Base-by-base conservation (phyloP, 2,329 filamentous ascomycete genomes). In the Fusarium brevicatenulatum region DNA sequence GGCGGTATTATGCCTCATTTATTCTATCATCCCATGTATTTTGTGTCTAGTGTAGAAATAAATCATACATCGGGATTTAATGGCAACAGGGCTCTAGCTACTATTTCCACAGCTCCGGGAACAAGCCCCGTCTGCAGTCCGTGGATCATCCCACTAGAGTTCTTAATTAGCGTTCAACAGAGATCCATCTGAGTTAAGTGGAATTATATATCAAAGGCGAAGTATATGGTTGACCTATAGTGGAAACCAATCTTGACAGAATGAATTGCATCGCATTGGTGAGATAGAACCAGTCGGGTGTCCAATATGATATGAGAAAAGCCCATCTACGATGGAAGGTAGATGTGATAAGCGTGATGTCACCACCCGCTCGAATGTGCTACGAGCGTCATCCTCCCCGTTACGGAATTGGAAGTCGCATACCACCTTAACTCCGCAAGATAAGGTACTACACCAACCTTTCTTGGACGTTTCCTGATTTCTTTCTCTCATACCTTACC, bases 291-390 rank as follows among this genome's bases (percentile, higher is more conserved):
- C 23, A 39, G 34, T 36, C 15, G 16, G 15, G 34, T 30, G 11
- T 39, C 40, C 25, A 42, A 19, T 42, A 25, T 34, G 25, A 46
- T 39, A 47, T 37, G 11, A 40, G 28, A 37, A 37, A 37, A n/a
- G 5, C 23, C 25, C 5, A 34, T 36, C 32, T 13, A 37, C 34
- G 32, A n/a, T 6, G n/a, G 40, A 19, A 7, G 30, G 44, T 40
- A 34, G n/a, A 46, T 53, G 39, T 65, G 64, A 46, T 54, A 59
- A 68, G 56, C 44, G 70, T 72, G 66, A 72, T 72, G 66, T 72
- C 70, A 72, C 57, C 53, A 47, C 30, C 62, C 50, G 36, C 28
- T 37, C 42, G 28, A 46, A 40, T 43, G 34, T 30, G 36, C 46
- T 13, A 42, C 43, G 43, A 52, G 34, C 64, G 66, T 69, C 66